Base-by-base conservation (phyloP, 2,329 filamentous ascomycete genomes). In the Penicillium sp. region DNA sequence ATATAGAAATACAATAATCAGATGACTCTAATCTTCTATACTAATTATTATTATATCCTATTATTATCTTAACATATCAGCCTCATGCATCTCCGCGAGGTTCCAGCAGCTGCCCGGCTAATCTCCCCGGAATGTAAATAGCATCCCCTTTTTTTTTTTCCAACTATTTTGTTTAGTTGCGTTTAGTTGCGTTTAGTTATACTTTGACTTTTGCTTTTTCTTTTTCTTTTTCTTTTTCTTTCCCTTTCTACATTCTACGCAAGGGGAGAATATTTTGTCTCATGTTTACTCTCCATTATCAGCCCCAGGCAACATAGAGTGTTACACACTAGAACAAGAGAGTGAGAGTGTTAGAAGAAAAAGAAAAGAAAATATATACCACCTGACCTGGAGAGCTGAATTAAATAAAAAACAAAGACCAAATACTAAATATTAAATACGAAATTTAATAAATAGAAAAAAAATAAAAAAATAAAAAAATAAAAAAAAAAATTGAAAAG, bases 271-370 rank as follows among this genome's bases (percentile, higher is more conserved):
- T 39, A 43, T 45, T 44, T 48, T 48, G 35, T 53, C 55, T 60
- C 62, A 63, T 49, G 56, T 60, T 50, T 39, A 57, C 58, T 50
- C 56, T 50, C 47, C 58, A 57, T 56, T 46, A 55, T 64, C 62
- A 66, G 63, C 63, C 62, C 60, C 61, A 57, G 51, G 42, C 56
- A 53, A 49, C 54, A 52, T 56, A 52, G 48, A 56, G 56, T 59
- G 63, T 65, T 64, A 66, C 63, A 66, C 60, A 56, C 58, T 38
- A n/a, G 53, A 56, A 57, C 49, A 55, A 42, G 34, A 56, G 32
- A 40, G 34, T 43, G 50, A 53, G 26, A 45, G 43, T 43, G 45
- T 22, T 16, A 58, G 49, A 58, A 46, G 45, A 32, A 54, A 49
- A 53, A 50, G 20, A 14, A 51, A 59, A 51, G 38, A 18, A 39